phyloP scores from a whole-genome alignment of 805 yeast genomes.

The Lipomyces yamadae region DNA sequence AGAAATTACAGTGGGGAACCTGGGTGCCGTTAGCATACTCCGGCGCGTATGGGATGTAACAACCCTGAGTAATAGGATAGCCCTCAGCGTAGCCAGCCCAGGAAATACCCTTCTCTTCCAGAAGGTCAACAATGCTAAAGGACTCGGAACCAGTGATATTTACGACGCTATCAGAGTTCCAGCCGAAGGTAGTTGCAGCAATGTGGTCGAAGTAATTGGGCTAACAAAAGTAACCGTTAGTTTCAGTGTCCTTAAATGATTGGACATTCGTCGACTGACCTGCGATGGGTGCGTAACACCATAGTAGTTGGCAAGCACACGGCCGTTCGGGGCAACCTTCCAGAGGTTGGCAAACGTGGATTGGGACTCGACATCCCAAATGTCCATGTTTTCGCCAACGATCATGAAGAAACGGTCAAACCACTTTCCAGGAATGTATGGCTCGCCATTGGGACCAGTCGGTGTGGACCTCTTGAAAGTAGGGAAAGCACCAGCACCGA shows the following conservation, averaged over 20 bases:
- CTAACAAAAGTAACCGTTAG: neutral
- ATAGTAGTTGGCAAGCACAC: slow-evolving; percentile 57
- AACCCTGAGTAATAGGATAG: slow-evolving; percentile 45
- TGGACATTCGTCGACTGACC: slow-evolving; percentile 48
- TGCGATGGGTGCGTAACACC: slow-evolving; percentile 59
- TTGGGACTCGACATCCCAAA: slow-evolving; percentile 54
- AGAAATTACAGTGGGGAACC: slow-evolving; percentile 55
- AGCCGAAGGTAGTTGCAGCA: slow-evolving; percentile 56
- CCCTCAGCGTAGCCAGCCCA: slow-evolving; percentile 63
- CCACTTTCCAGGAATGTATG: slow-evolving; percentile 50
- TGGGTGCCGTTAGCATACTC: slow-evolving; percentile 44
- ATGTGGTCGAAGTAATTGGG: slow-evolving; percentile 43
- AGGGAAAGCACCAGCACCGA: neutral
- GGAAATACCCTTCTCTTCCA: slow-evolving; percentile 53
- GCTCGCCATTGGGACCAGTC: slow-evolving; percentile 42
- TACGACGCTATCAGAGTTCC: slow-evolving; percentile 51
- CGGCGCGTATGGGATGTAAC: neutral
- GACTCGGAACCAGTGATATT: slow-evolving; percentile 53
- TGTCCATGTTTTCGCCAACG: slow-evolving; percentile 56
- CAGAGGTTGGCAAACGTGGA: slow-evolving; percentile 52
- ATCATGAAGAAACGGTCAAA: slow-evolving; percentile 52
- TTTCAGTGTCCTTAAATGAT: too few relatives aligned
- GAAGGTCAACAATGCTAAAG: slow-evolving; percentile 55
- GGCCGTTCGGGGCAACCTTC: slow-evolving; percentile 53
- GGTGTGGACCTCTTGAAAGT: slow-evolving; percentile 35